These are phyloP conservation scores for Cercophora newfieldiana DNA, from an alignment of 495 filamentous ascomycete genomes.

Conservation along the genomic window DNA sequence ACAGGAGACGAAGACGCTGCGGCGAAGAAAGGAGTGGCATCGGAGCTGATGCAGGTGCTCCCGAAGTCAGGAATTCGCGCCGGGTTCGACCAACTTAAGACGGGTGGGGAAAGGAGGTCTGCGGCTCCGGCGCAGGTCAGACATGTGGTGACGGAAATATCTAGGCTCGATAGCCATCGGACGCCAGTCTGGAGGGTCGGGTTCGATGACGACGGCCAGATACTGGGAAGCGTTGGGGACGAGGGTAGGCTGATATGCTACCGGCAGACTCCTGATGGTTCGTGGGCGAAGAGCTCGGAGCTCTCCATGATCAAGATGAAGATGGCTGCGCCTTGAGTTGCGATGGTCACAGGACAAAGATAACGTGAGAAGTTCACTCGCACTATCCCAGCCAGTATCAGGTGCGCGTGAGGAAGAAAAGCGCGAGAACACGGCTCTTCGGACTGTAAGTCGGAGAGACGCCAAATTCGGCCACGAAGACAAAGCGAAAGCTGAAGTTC, in stretches of 20 bases:
- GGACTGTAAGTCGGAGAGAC: no score
- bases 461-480: no score
- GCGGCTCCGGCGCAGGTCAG: slow-evolving; percentile 46
- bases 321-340: slow-evolving; percentile 41
- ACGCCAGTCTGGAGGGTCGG: slow-evolving; percentile 61
- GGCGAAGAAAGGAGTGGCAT: slow-evolving; percentile 17
- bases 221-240: slow-evolving; percentile 59
- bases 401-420: not conserved
- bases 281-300: slow-evolving; percentile 57
- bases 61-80: slow-evolving; percentile 57
- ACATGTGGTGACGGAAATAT: slow-evolving; percentile 50
- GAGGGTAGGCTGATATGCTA: slow-evolving; percentile 62
- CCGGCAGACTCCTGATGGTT: slow-evolving; percentile 52
- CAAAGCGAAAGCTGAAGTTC: no score
- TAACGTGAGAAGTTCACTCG: not conserved
- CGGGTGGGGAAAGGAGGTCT: slow-evolving; percentile 34
- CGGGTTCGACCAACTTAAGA: slow-evolving; percentile 55
- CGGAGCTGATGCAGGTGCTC: slow-evolving; percentile 25
- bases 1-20: not conserved
- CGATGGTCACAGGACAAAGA: not conserved
- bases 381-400: not conserved
- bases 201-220: slow-evolving; percentile 62
- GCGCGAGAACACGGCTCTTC: no score
- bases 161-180: slow-evolving; percentile 54
- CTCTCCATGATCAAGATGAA: slow-evolving; percentile 53